Evolutionary conservation across 2,329 filamentous ascomycete genomes (phyloP), one percentile per base, ranked within the genome.

Genomic region (Beauveria sp.): DNA sequence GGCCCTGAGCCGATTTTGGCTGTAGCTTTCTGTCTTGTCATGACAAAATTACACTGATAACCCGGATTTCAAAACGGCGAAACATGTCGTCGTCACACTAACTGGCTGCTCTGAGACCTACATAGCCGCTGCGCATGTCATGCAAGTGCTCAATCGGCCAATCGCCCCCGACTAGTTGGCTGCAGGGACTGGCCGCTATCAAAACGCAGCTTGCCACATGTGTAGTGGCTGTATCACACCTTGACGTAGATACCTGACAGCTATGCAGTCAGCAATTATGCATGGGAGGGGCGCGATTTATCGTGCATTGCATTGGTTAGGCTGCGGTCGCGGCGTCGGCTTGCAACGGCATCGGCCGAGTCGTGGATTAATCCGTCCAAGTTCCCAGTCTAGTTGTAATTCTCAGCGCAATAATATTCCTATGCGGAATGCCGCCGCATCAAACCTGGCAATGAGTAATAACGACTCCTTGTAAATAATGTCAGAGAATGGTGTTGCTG

Each of bases 61-160:
- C 45, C 45, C 42, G 43, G 53, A 3, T 49, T 22, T 24, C 5
- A 45, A 45, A 46, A 46, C 38, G 38, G 49, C 22, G 48, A 60
- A 53, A 38, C 57, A 52, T 38, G 22, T 50, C 45, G 43, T 49
- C 55, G 45, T 58, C 45, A 49, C 43, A 49, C 55, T 58, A 57
- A 28, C 42, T 60, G 67, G 66, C 67, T 64, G 40, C 61, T 63
- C 49, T 67, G 58, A 70, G 69, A 72, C 68, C 68, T 73, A 75
- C 73, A 75, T 75, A 75, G 72, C 73, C 74, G 74, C 73, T 75
- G 70, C 74, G 73, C 72, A 73, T 72, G 68, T 71, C 68, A 75
- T 75, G 74, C 73, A 74, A 74, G 72, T 74, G 72, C 70, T 74
- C 72, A 71, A 72, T 68, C 72, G 38, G 57, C 38, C 72, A 71